phyloP scores from a whole-genome alignment of 176 grass and related monocot genomes.

The Neostapfia colusana region DNA sequence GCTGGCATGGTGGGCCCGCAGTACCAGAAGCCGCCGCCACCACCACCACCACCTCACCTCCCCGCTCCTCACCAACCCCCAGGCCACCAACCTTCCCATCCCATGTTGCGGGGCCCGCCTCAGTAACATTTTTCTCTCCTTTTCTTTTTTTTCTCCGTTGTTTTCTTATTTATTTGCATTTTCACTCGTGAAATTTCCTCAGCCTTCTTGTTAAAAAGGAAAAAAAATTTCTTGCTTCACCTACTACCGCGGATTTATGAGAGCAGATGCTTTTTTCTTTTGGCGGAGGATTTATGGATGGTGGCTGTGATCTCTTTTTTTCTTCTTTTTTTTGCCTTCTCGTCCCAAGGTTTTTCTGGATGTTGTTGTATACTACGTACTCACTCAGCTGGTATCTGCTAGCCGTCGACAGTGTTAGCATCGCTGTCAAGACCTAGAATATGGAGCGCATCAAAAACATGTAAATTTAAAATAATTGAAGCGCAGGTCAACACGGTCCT shows the following conservation, averaged over 20 bases:
- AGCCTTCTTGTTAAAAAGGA: neutral
- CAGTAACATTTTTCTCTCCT: neutral
- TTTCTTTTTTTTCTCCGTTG: neutral
- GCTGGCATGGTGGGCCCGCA: neutral
- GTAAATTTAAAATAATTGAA: neutral
- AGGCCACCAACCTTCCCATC: conserved; percentile 14
- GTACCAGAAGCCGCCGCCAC: neutral
- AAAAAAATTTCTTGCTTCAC: neutral
- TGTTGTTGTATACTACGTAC: neutral
- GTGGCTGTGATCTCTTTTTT: neutral
- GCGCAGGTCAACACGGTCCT: neutral
- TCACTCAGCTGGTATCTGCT: neutral
- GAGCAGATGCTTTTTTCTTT: neutral
- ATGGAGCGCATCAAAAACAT: neutral
- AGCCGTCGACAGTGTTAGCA: neutral
- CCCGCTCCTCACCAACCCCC: conserved; percentile 13
- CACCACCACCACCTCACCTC: neutral
- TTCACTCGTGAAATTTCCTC: neutral
- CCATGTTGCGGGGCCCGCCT: neutral
- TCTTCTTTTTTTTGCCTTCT: neutral
- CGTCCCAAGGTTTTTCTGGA: neutral
- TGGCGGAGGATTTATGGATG: neutral
- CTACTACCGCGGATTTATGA: neutral
- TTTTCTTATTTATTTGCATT: neutral
- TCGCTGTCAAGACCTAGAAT: neutral